Base-by-base conservation (phyloP, 2,329 filamentous ascomycete species). In the Trichoderma gracile region DNA sequence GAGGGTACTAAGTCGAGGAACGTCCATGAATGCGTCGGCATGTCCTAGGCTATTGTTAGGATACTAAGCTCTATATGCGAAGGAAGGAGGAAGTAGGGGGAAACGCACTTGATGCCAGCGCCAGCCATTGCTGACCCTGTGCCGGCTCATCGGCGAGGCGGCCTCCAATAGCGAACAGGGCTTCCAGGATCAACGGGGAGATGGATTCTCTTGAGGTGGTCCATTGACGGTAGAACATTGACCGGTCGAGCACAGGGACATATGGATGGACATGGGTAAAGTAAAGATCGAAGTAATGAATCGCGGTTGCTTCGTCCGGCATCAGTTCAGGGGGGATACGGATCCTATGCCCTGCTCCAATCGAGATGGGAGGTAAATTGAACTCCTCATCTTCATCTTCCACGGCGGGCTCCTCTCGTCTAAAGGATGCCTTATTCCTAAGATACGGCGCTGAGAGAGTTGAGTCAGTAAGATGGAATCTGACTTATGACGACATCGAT, bases 251-350 rank as follows among this genome's bases (percentile, higher is more conserved):
- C 3, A 98, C 92, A 0, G 94, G 94, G 2, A 96, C 88, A 70
- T 97, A 98, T 0, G 93, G 93, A 72, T 98, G 95, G 38, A 97
- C 90, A 69, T 97, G 89, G 40, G 84, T 81, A 76, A 98, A 98
- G 75, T 92, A 98, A 49, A 96, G 89, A 45, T 95, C 88, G 74
- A 98, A 96, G 73, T 95, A 96, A 42, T 90, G 85, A 73, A 93
- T 80, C 5, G 89, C 89, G 42, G 91, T 91, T 50, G 92, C 88
- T 38, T 97, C 92, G 33, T 89, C 85, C 1, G 94, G 94, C 93
- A 98, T 97, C 72, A 98, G 84, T 71, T 96, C 93, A 0, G 90
- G 91, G 0, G 94, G 95, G 67, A 98, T 97, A 42, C 92, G 87
- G 65, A 97, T 89, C 65, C 90, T 93, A 23, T 88, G 82, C 56